Conservation (phyloP, 306 rosid species). For the Inga leiocalycina region DNA sequence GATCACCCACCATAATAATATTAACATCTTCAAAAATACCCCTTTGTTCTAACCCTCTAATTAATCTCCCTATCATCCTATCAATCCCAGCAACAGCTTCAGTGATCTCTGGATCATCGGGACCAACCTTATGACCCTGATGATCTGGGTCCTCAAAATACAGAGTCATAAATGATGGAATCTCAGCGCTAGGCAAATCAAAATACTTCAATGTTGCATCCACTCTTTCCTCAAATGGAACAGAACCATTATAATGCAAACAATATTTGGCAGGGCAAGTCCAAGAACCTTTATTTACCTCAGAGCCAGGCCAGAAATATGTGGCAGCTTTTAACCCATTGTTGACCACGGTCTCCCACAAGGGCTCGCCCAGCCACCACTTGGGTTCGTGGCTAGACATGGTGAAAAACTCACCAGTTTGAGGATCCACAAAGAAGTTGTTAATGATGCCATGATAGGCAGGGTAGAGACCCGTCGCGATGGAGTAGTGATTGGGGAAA, state of each 20-base stretch:
- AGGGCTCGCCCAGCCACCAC: conserved; percentile 98
- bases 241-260: conserved; percentile 63
- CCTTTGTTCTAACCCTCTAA: conserved; percentile 75
- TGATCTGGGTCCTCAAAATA: conserved; percentile 99
- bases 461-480: conserved; percentile 94
- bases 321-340: conserved; percentile 85
- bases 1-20: conserved; percentile 90
- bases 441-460: conserved; percentile 88
- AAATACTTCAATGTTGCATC: conserved; percentile 63
- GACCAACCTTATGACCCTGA: conserved; percentile 90
- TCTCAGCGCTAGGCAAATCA: conserved; percentile 70
- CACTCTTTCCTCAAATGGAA: conserved; percentile 82
- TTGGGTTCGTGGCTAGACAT: conserved; percentile 84
- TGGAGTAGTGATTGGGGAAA: conserved; percentile 93
- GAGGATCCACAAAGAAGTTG: conserved; percentile 78
- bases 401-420: conserved; percentile 62
- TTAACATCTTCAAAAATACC: conserved; percentile 87
- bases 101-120: conserved; percentile 90
- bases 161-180: conserved; percentile 85
- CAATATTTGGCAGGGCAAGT: conserved; percentile 62
- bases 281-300: conserved; percentile 96
- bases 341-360: conserved; percentile 86
- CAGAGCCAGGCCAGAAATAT: conserved; percentile 96
- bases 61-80: conserved; percentile 81
- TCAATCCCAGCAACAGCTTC: conserved; percentile 79